Percentiles rank a stretch among this genome's conserved stretches.
Conservation (phyloP, 1,284 basidiomycete genomes). For the Sanghuangporus baumii region DNA sequence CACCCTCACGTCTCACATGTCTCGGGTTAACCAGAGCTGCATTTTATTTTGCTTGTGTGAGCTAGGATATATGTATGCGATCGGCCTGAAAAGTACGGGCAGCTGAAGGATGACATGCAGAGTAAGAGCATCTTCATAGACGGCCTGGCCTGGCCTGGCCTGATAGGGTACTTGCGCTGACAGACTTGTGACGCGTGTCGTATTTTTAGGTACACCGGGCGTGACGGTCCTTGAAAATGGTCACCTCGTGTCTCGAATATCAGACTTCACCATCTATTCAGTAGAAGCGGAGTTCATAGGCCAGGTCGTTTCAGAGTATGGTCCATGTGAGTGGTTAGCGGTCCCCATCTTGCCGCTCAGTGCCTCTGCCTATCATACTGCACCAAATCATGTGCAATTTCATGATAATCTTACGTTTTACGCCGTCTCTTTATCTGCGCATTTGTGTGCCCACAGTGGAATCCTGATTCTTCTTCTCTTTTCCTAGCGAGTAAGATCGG, state of each 20-base stretch:
- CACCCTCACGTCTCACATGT: background rate
- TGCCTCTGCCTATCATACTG: background rate
- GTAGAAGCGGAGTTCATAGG: slow-evolving; percentile 93
- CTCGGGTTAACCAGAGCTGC: background rate
- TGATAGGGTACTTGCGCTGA: slow-evolving; percentile 9
- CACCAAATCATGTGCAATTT: slow-evolving; percentile 4
- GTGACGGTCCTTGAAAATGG: slow-evolving; percentile 74
- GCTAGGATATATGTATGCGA: slow-evolving; percentile 90
- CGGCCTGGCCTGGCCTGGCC: background rate
- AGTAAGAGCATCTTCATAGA: slow-evolving; percentile 35
- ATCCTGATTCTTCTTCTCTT: slow-evolving; percentile 12
- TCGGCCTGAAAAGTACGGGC: slow-evolving; percentile 69
- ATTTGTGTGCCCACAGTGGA: background rate
- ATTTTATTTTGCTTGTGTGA: background rate
- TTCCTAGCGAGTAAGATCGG: slow-evolving; percentile 82
- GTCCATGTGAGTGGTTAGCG: slow-evolving; percentile 65
- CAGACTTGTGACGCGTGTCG: background rate
- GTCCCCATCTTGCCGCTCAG: background rate
- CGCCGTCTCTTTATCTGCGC: background rate
- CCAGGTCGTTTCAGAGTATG: slow-evolving; percentile 80
- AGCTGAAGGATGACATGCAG: slow-evolving; percentile 56
- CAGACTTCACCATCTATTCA: slow-evolving; percentile 89
- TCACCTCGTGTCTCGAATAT: slow-evolving; percentile 76
- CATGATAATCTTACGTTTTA: background rate
- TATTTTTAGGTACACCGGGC: slow-evolving; percentile 39